These are phyloP conservation scores for Ogataea thermomethanolica DNA, from an alignment of 805 yeast species.

Conservation along the genomic window DNA sequence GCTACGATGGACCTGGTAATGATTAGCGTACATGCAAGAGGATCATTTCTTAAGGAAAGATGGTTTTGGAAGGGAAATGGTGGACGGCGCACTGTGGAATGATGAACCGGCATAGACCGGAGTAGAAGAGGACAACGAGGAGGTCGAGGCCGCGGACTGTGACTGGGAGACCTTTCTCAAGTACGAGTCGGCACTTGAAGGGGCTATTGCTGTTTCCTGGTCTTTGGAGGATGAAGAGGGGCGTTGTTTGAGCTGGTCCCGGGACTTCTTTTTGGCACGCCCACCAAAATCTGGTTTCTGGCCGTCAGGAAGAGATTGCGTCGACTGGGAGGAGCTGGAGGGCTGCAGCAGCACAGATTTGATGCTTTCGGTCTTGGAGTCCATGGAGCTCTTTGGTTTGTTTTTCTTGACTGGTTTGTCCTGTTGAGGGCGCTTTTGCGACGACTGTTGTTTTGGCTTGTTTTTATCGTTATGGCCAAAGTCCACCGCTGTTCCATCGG, in stretches of 20 bases:
- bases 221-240: constrained; percentile 17
- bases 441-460: constrained; percentile 15
- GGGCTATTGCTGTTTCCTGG: constrained; percentile 15
- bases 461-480: constrained; percentile 23
- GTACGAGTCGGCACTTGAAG: constrained; percentile 16
- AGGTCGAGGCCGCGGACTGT: constrained; percentile 13
- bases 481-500: constrained; percentile 27
- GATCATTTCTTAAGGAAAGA: constrained; percentile 36
- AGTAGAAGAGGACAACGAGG: constrained; percentile 13
- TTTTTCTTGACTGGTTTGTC: constrained; percentile 16
- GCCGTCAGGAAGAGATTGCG: constrained; percentile 22
- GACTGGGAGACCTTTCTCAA: constrained; percentile 12
- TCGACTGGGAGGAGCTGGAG: neutral
- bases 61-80: constrained; percentile 53
- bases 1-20: constrained; percentile 2
- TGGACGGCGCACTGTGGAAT: constrained; percentile 54
- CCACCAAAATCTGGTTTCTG: constrained; percentile 22
- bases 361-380: constrained; percentile 21
- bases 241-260: constrained; percentile 1
- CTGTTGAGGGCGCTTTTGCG: constrained; percentile 9
- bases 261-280: constrained; percentile 7
- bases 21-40: constrained; percentile 9
- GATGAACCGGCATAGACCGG: constrained; percentile 52
- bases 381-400: constrained; percentile 20
- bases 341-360: constrained; percentile 21